Conservation (phyloP, 441 rosid genomes). For the Syzygium malaccense region DNA sequence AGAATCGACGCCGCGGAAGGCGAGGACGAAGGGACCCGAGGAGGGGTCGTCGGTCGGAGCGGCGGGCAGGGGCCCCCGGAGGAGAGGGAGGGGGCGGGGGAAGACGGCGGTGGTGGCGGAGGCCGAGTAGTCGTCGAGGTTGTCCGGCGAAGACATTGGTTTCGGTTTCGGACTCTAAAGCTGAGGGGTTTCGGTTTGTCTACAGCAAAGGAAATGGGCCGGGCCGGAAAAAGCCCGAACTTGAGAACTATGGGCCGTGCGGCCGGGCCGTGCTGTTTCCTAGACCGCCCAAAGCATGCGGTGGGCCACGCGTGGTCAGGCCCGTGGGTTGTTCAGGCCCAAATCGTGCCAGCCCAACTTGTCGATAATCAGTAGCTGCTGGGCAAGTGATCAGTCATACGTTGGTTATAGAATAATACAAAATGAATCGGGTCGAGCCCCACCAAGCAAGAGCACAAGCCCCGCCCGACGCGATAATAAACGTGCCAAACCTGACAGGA, state of each 20-base stretch:
- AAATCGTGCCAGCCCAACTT: background rate
- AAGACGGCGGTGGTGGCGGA: conserved; percentile 41
- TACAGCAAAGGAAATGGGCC: background rate
- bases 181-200: background rate
- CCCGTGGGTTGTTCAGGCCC: background rate
- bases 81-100: conserved; percentile 43
- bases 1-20: conserved; percentile 41
- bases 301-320: background rate
- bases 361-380: background rate
- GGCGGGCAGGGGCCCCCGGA: conserved; percentile 54
- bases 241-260: rapidly evolving
- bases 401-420: background rate
- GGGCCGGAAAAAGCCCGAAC: background rate
- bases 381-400: background rate
- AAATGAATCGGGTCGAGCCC: background rate
- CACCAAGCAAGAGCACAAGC: background rate
- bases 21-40: conserved; percentile 38
- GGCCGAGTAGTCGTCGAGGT: conserved; percentile 44
- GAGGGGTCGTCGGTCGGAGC: conserved; percentile 28
- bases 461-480: background rate
- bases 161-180: background rate
- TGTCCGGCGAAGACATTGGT: background rate
- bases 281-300: background rate
- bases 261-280: background rate
- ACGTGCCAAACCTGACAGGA: background rate